These are phyloP conservation scores for Pseudocercospora musae DNA, from an alignment of 2,329 filamentous ascomycete species.

Conservation along the genomic window DNA sequence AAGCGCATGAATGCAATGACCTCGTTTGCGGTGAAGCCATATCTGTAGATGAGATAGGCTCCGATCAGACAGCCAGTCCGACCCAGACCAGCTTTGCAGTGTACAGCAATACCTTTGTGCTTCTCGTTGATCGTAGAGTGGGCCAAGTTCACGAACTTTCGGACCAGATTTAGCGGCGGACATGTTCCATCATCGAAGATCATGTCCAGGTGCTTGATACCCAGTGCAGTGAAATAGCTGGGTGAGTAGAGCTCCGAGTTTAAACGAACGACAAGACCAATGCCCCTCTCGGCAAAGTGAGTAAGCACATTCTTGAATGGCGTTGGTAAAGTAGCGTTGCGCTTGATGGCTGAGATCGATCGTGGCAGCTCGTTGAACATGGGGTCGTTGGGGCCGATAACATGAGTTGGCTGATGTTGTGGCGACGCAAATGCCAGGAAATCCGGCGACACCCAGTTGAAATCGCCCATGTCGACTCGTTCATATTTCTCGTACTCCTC, in stretches of 20 bases:
- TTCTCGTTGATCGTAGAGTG: slow-evolving; percentile 90
- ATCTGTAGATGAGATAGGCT: slow-evolving; percentile 93
- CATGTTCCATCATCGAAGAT: slow-evolving; percentile 99
- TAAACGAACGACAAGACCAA: slow-evolving; percentile 88
- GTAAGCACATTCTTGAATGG: slow-evolving; percentile 95
- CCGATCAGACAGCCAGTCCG: slow-evolving; percentile 95
- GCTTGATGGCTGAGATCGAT: slow-evolving; percentile 68
- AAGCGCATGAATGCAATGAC: slow-evolving; percentile 94
- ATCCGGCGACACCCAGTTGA: slow-evolving; percentile 97
- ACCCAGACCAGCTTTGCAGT: slow-evolving; percentile 96
- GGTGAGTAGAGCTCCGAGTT: slow-evolving; percentile 96
- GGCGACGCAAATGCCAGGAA: slow-evolving; percentile 97
- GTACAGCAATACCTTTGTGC: slow-evolving; percentile 91
- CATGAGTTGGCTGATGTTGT: slow-evolving; percentile 72
- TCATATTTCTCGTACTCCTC: slow-evolving; percentile 97
- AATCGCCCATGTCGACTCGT: slow-evolving; percentile 95
- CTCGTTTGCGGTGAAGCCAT: slow-evolving; percentile 88
- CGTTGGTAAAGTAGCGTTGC: slow-evolving; percentile 64
- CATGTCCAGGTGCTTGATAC: slow-evolving; percentile 97
- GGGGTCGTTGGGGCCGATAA: slow-evolving; percentile 69
- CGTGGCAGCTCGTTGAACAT: slow-evolving; percentile 72
- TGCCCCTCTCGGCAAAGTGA: slow-evolving; percentile 82
- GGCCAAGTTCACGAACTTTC: slow-evolving; percentile 90
- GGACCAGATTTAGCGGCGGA: slow-evolving; percentile 80
- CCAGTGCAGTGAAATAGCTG: slow-evolving; percentile 93